Evolutionary conservation across 1,139 yeast species (phyloP).

Genomic region (Saccharomyces hybrid): DNA sequence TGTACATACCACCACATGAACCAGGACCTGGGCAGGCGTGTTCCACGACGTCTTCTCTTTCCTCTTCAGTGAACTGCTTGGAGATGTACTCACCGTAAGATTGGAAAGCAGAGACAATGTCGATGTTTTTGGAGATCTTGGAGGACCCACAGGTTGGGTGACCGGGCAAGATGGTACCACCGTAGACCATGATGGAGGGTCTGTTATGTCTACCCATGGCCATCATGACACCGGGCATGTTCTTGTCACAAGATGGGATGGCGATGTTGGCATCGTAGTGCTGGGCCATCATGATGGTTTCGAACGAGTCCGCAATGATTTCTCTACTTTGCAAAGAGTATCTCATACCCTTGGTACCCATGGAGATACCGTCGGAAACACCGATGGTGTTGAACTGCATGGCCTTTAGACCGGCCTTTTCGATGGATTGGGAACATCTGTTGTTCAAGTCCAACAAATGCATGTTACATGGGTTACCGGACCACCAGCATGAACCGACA

Average conservation of each 20-base stretch:
- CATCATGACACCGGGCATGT: constrained; percentile 97
- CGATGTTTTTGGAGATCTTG: constrained; percentile 63
- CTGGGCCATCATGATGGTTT: constrained; percentile 87
- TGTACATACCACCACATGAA: constrained; percentile 99
- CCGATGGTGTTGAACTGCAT: constrained; percentile 97
- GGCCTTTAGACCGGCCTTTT: constrained; percentile 79
- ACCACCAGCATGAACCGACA: constrained; percentile 96
- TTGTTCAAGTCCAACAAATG: constrained; percentile 81
- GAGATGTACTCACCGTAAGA: constrained; percentile 87
- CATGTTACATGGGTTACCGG: constrained; percentile 97
- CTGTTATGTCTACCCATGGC: constrained; percentile 97
- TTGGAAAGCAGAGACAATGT: constrained; percentile 92
- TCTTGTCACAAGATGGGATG: constrained; percentile 94
- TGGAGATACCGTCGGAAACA: constrained; percentile 91
- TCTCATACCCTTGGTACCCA: constrained; percentile 95
- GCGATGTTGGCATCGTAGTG: constrained; percentile 91
- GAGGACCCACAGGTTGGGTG: constrained; percentile 60
- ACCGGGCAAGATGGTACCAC: constrained; percentile 92
- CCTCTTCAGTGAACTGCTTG: constrained; percentile 64
- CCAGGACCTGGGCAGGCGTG: constrained; percentile 98
- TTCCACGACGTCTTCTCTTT: constrained; percentile 74
- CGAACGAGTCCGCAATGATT: constrained; percentile 92
- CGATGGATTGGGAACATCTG: constrained; percentile 67
- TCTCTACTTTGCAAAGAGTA: constrained; percentile 91
- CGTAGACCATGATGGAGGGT: constrained; percentile 94